Evolutionary conservation across 179 eudicot species (phyloP).

Genomic region (Beta macrorhiza): DNA sequence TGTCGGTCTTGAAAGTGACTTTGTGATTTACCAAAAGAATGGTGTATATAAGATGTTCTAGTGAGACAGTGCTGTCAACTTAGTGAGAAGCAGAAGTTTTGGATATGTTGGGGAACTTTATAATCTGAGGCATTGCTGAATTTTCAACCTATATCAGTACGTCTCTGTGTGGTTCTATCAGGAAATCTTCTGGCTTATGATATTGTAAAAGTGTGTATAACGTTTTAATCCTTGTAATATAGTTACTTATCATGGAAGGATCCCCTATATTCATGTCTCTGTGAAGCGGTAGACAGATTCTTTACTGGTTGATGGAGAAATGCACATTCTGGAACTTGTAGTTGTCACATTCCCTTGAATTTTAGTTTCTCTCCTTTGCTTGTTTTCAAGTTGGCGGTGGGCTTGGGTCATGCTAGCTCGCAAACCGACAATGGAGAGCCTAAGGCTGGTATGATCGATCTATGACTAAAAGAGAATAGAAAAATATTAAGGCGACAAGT

Average conservation of each 20-base stretch:
- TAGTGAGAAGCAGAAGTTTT: background rate
- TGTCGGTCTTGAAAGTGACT: conserved; percentile 56
- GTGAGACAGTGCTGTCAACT: conserved; percentile 6
- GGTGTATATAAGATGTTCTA: conserved; percentile 53
- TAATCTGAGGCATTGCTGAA: background rate
- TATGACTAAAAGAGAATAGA: no score
- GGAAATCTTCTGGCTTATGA: background rate
- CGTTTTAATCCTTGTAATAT: background rate
- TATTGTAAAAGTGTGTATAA: background rate
- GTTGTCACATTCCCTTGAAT: background rate
- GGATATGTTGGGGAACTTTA: background rate
- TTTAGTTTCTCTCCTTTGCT: no score
- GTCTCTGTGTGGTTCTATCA: background rate
- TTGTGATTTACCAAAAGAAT: conserved; percentile 58
- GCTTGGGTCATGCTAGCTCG: no score
- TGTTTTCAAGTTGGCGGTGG: no score
- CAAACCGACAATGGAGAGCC: no score
- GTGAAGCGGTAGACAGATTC: background rate
- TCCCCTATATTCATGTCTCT: background rate
- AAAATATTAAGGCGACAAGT: no score
- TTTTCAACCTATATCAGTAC: background rate
- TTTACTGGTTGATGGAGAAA: no score
- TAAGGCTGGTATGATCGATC: no score
- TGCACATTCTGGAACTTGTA: background rate
- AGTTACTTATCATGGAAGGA: background rate